Conservation (phyloP, 164 flowering plant genomes). For the Pachysandra terminalis region DNA sequence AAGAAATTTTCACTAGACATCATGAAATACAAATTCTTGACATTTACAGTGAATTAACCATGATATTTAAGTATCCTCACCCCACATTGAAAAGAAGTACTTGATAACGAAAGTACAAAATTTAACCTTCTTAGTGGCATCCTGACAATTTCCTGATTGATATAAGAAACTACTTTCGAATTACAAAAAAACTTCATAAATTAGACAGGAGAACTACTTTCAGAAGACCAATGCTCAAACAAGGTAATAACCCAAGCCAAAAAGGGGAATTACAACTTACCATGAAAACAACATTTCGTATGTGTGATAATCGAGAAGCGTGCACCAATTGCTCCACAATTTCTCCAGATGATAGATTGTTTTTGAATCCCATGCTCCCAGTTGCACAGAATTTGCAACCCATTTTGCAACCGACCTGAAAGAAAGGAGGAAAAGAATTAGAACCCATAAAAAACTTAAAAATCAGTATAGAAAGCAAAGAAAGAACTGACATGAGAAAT, state of each 20-base stretch:
- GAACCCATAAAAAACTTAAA: background rate
- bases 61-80: too few relatives aligned
- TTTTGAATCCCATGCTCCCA: constrained; percentile 95
- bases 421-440: background rate
- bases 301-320: constrained; percentile 65
- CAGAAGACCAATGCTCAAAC: too few relatives aligned
- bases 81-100: too few relatives aligned
- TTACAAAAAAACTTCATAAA: too few relatives aligned
- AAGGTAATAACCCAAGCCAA: background rate
- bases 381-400: constrained; percentile 98
- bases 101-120: background rate
- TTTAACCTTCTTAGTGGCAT: background rate
- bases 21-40: too few relatives aligned
- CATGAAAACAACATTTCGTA: constrained; percentile 98
- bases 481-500: background rate
- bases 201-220: too few relatives aligned
- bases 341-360: constrained; percentile 83
- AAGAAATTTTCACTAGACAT: too few relatives aligned
- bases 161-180: too few relatives aligned
- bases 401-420: constrained; percentile 97
- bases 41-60: too few relatives aligned
- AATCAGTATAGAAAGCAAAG: background rate
- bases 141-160: background rate
- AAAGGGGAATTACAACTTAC: constrained; percentile 27
- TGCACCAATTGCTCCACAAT: constrained; percentile 92